A percentile compares a stretch with the other conserved stretches of the same genome.
Conservation (phyloP, 202 grass and related monocot genomes). For the Bolboschoenoplectus hybrid region DNA sequence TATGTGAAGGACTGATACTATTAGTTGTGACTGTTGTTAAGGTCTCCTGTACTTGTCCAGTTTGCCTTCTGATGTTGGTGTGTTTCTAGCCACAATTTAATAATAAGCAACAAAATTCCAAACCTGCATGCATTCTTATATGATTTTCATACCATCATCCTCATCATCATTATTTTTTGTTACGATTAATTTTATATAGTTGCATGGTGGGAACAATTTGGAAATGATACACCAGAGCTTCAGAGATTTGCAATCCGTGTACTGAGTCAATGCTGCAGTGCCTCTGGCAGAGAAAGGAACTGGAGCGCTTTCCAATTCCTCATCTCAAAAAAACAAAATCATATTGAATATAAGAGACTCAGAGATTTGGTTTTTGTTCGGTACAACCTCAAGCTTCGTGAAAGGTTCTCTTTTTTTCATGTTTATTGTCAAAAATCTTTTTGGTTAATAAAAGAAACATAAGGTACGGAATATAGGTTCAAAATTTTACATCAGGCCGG, state of each 20-base stretch:
- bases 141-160: neutral
- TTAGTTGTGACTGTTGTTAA: neutral
- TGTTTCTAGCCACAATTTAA: neutral
- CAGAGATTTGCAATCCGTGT: slow-evolving; percentile 68
- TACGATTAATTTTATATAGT: slow-evolving; percentile 33
- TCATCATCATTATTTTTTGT: neutral
- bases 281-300: slow-evolving; percentile 54
- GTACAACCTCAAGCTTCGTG: slow-evolving; percentile 62
- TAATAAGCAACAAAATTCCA: neutral
- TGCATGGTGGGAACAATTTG: slow-evolving; percentile 81
- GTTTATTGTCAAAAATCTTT: neutral
- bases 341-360: slow-evolving; percentile 53
- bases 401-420: slow-evolving; percentile 47
- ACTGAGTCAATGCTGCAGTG: slow-evolving; percentile 65
- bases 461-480: neutral
- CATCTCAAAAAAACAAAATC: slow-evolving; percentile 58
- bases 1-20: neutral
- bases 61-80: neutral
- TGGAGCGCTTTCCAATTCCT: slow-evolving; percentile 54
- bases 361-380: slow-evolving; percentile 51
- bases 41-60: neutral
- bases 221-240: slow-evolving; percentile 59
- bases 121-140: neutral
- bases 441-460: neutral
- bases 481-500: neutral